Base-by-base conservation (phyloP, 2,329 filamentous ascomycete species). In the Zymoseptoria crescenta region DNA sequence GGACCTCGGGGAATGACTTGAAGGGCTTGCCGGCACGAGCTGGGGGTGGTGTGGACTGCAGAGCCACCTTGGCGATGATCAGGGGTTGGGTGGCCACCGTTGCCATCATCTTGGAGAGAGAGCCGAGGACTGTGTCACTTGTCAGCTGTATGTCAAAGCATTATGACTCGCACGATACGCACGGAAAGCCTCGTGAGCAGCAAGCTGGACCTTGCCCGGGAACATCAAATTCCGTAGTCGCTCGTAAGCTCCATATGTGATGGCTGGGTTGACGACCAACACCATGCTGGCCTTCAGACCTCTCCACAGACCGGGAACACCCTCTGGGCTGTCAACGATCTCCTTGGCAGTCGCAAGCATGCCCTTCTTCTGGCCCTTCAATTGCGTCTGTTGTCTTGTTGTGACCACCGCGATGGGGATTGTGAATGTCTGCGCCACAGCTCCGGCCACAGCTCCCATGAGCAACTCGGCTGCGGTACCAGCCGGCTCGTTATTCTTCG, bases 201-300 rank as follows among this genome's bases (percentile, higher is more conserved):
- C 87, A 62, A 99, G 76, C 63, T 80, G 88, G 30, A 80, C 77
- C 77, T 89, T 91, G 28, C 86, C 87, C 0, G 90, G 88, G 73
- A 91, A 97, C 27, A 96, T 68, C 8, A 84, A 68, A 41, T 87
- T 86, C 75, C 89, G 88, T 65, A 97, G 77, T 66, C 92, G 85
- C 78, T 99, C 92, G 71, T 97, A 99, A 56, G 92, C 91, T 56
- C 94, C 94, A 69, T 99, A 99, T 52, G 94, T 99, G 73, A 99
- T 99, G 52, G 92, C 90, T 9, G 94, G 94, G 73, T 99, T 99
- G 62, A 97, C 84, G 9, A 97, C 93, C 60, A 99, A 82, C 29
- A 99, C 93, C 72, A 99, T 81, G 74, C 92, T 96, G 57, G 94
- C 94, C 78, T 96, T 96, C 67, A 99, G 77, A 8, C 94, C 94